phyloP scores from a whole-genome alignment of 2,329 filamentous ascomycete genomes.

The Byssoonygena ceratinophila region DNA sequence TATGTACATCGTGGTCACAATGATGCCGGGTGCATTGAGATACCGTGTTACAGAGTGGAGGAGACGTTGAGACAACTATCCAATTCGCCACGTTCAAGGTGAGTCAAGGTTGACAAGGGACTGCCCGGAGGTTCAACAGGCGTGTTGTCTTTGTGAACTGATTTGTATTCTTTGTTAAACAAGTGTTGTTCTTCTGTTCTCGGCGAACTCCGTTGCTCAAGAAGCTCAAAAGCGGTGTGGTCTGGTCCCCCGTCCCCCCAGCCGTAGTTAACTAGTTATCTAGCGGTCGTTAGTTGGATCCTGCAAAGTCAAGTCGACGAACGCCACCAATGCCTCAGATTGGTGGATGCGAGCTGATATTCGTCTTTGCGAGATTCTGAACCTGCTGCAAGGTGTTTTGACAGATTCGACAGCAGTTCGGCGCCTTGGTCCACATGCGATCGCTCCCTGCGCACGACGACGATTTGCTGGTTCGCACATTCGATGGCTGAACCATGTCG shows the following conservation, averaged over 20 bases:
- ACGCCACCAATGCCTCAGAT: neutral
- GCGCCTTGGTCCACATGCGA: neutral
- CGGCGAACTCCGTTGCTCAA: neutral
- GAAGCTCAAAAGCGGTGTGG: neutral
- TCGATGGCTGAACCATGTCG: slow-evolving; percentile 3
- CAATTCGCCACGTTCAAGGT: neutral
- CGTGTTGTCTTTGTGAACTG: neutral
- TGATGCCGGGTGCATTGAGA: no score
- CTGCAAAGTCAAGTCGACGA: neutral
- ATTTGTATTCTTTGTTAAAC: neutral
- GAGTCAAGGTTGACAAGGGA: neutral
- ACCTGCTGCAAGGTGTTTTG: neutral
- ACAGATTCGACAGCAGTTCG: neutral
- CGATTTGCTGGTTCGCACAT: neutral
- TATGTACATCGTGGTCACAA: no score
- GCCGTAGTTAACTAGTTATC: neutral
- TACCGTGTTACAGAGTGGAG: neutral
- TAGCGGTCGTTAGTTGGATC: neutral
- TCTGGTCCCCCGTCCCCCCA: neutral
- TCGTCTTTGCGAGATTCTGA: neutral
- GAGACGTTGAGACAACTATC: neutral
- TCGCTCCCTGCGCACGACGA: neutral
- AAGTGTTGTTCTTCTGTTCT: neutral
- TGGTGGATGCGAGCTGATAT: neutral
- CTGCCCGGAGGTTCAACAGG: neutral